These are phyloP conservation scores for Populus pruinosa DNA, from an alignment of 345 rosid species.

Conservation along the genomic window DNA sequence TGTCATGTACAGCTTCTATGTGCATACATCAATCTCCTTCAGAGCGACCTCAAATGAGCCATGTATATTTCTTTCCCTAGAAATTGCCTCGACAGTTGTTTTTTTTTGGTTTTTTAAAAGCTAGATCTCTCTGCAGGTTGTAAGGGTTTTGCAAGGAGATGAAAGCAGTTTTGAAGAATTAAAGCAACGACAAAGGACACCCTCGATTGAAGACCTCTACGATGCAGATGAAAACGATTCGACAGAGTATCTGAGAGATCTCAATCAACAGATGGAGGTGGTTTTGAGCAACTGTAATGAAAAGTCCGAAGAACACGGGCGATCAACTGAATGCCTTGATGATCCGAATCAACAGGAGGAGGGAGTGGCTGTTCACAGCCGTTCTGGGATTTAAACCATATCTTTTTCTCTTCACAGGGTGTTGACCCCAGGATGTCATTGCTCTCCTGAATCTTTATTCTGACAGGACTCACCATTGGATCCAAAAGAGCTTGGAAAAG, in stretches of 20 bases:
- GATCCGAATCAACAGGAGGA: background rate
- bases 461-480: background rate
- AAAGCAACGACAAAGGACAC: slow-evolving; percentile 49
- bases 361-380: background rate
- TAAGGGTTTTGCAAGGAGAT: slow-evolving; percentile 57
- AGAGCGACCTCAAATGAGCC: slow-evolving; percentile 73
- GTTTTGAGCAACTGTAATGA: slow-evolving; percentile 27
- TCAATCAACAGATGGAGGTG: slow-evolving; percentile 56
- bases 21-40: slow-evolving; percentile 57
- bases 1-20: slow-evolving; percentile 48
- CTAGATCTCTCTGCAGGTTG: slow-evolving; percentile 38
- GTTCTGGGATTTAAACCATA: background rate
- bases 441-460: background rate
- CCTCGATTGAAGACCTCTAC: slow-evolving; percentile 55
- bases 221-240: slow-evolving; percentile 74
- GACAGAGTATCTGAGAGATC: slow-evolving; percentile 50
- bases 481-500: background rate
- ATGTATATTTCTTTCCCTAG: slow-evolving; percentile 52
- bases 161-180: slow-evolving; percentile 31
- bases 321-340: background rate
- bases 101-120: background rate
- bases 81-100: background rate
- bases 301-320: background rate
- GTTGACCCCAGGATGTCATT: too few species aligned
- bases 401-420: background rate